Conservation (phyloP, 164 flowering plant genomes). For the Chimonanthus praecox region DNA sequence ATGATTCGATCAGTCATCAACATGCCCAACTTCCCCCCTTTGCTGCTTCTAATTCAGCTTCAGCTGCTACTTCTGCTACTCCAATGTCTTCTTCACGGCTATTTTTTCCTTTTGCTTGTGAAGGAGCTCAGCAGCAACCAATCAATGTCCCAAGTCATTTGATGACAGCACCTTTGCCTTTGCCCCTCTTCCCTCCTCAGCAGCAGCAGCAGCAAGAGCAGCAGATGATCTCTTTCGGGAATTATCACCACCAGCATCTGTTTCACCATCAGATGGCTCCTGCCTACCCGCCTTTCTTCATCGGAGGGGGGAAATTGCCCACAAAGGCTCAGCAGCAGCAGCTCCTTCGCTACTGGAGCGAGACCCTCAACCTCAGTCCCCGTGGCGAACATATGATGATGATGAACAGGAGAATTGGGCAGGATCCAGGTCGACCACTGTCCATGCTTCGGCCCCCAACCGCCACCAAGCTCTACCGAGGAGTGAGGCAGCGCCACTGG, state of each 20-base stretch:
- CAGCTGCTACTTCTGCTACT: conserved; percentile 1
- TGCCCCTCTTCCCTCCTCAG: conserved; percentile 15
- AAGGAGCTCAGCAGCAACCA: conserved; percentile 22
- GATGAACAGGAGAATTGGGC: conserved; percentile 63
- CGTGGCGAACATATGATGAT: conserved; percentile 75
- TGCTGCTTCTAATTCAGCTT: conserved; percentile 10
- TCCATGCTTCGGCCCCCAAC: conserved; percentile 35
- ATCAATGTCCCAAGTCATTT: conserved; percentile 20
- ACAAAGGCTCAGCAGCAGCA: conserved; percentile 28
- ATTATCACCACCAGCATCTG: conserved; percentile 11
- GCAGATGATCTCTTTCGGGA: conserved; percentile 78
- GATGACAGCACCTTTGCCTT: conserved; percentile 7
- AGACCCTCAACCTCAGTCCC: conserved; percentile 64
- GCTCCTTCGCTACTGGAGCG: conserved; percentile 63
- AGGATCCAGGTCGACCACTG: conserved; percentile 18
- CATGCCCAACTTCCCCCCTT: conserved; percentile 10
- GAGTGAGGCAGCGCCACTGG: conserved; percentile 97
- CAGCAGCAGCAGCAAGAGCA: conserved; percentile 31
- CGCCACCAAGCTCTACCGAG: conserved; percentile 77
- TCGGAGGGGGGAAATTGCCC: conserved; percentile 17
- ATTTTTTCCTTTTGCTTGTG: conserved; percentile 57
- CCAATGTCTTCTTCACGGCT: conserved; percentile 26
- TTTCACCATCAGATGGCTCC: conserved; percentile 2
- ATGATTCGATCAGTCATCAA: neutral
- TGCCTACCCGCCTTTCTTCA: conserved; percentile 17